Conservation (phyloP, 2,329 filamentous ascomycete genomes). For the Aspergillus pseudoviridinutans region DNA sequence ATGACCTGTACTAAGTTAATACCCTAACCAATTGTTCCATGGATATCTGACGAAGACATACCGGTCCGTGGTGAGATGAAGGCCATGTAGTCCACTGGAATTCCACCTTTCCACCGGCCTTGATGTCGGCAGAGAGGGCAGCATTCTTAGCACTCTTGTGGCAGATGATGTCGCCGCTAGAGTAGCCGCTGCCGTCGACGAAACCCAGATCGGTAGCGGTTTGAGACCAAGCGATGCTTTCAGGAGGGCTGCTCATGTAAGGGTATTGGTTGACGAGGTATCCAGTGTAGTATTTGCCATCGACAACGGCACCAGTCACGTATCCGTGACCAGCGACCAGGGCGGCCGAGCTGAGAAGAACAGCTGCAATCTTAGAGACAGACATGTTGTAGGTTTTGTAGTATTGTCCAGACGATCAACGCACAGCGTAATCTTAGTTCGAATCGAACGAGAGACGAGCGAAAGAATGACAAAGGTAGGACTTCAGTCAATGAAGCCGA, state of each 20-base stretch:
- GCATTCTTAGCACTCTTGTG: conserved; percentile 55
- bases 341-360: conserved; percentile 32
- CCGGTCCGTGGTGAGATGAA: conserved; percentile 58
- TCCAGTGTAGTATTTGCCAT: conserved; percentile 36
- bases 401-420: conserved; percentile 16
- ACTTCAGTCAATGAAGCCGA: conserved; percentile 34
- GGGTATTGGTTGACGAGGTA: conserved; percentile 36
- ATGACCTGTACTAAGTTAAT: conserved; percentile 41
- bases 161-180: conserved; percentile 55
- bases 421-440: conserved; percentile 27
- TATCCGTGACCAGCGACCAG: conserved; percentile 39
- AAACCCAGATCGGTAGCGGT: conserved; percentile 52
- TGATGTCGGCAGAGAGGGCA: conserved; percentile 50
- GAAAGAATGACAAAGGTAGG: conserved; percentile 28
- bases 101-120: conserved; percentile 57
- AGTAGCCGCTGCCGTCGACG: conserved; percentile 47
- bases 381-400: conserved; percentile 25
- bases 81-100: conserved; percentile 65
- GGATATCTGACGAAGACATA: not conserved
- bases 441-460: conserved; percentile 16
- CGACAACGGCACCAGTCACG: conserved; percentile 33
- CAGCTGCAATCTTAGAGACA: conserved; percentile 30
- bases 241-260: conserved; percentile 35
- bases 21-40: not conserved
- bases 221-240: conserved; percentile 54